phyloP scores from a whole-genome alignment of 2,329 filamentous ascomycete species.

The Blastomyces percursus region DNA sequence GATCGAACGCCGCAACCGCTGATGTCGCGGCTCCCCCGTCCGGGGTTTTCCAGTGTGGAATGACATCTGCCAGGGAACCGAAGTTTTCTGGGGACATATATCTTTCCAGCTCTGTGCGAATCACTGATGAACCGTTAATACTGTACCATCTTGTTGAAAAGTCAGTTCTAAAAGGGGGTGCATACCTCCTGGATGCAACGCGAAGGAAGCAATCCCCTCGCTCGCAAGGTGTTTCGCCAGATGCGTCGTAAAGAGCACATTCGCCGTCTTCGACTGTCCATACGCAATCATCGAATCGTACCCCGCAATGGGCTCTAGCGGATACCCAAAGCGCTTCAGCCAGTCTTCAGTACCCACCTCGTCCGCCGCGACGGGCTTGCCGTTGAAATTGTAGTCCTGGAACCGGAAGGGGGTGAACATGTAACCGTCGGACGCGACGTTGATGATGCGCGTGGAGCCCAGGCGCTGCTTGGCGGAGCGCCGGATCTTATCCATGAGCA shows the following conservation, averaged over 20 bases:
- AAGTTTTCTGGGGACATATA: not conserved
- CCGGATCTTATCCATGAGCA: slow-evolving; percentile 20
- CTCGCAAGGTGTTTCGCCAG: slow-evolving; percentile 23
- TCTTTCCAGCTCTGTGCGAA: not conserved
- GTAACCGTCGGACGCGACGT: slow-evolving; percentile 18
- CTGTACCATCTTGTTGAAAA: no score
- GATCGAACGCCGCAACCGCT: slow-evolving; percentile 34
- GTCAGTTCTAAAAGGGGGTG: not conserved
- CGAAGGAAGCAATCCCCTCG: slow-evolving; percentile 24
- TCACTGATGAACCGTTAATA: not conserved
- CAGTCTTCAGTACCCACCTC: not conserved
- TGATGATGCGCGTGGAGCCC: slow-evolving; percentile 17
- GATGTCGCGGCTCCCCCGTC: slow-evolving; percentile 34
- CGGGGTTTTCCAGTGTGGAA: slow-evolving; percentile 21
- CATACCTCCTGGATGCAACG: slow-evolving; percentile 27
- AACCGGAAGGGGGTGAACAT: slow-evolving; percentile 21
- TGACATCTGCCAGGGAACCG: not conserved
- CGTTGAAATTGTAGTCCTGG: slow-evolving; percentile 21
- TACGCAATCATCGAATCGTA: slow-evolving; percentile 23
- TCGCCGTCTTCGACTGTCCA: slow-evolving; percentile 33
- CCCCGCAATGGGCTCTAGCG: not conserved
- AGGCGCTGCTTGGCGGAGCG: slow-evolving; percentile 9
- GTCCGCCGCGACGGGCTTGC: not conserved
- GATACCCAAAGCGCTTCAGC: not conserved
- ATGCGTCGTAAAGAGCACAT: slow-evolving; percentile 29